phyloP scores from a whole-genome alignment of 441 rosid genomes.

The Gossypium laxum region DNA sequence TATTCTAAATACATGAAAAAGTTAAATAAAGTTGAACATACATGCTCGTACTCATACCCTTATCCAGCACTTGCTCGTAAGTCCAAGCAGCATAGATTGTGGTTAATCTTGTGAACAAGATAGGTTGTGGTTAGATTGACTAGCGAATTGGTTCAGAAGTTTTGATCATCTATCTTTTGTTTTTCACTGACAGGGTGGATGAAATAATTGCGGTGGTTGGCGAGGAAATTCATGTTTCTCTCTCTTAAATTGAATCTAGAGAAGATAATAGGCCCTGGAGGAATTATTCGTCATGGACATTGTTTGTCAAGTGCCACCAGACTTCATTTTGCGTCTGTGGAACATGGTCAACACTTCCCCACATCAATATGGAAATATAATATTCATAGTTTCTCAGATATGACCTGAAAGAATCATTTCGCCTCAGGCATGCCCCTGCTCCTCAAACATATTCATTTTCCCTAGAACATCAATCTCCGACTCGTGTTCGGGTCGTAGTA shows the following conservation, averaged over 20 bases:
- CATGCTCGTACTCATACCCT: not conserved
- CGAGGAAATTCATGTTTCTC: constrained; percentile 32
- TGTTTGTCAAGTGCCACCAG: not conserved
- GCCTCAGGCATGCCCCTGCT: no score
- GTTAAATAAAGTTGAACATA: not conserved
- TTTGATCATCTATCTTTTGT: not conserved
- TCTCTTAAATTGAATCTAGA: constrained; percentile 10
- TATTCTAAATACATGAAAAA: not conserved
- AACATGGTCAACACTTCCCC: not conserved
- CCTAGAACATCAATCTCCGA: no score
- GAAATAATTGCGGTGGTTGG: constrained; percentile 35
- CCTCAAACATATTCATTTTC: no score
- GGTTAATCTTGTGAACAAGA: not conserved
- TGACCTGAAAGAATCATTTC: not conserved
- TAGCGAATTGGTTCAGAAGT: not conserved
- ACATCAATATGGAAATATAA: not conserved
- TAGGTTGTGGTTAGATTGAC: not conserved
- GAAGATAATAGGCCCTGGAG: not conserved
- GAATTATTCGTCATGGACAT: not conserved
- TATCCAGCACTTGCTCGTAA: not conserved
- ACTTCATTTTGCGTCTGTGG: not conserved
- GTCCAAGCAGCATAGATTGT: not conserved
- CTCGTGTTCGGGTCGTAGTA: not conserved
- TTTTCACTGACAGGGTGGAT: constrained; percentile 23
- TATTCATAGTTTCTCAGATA: not conserved